Evolutionary conservation across 2,329 filamentous ascomycete species (phyloP), one percentile per base, ranked within the genome.

Genomic region (Aspergillus sojae): DNA sequence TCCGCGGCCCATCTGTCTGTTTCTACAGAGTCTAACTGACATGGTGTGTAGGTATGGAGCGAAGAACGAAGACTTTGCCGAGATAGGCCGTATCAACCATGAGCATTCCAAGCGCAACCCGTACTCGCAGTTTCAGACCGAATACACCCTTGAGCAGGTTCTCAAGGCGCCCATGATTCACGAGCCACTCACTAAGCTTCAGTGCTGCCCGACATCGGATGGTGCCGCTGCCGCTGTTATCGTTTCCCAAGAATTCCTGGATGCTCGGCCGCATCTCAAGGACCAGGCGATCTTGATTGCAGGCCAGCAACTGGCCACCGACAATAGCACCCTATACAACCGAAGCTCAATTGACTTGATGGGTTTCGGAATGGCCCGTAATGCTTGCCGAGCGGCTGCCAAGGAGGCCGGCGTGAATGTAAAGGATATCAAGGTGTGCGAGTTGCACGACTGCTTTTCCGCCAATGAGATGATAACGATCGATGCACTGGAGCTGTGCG

Each of bases 131-230:
- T 98, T 99, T 85, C 91, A 90, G 74, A 88, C 96, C 74, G 92
- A 94, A 76, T 98, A 98, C 83, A 91, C 91, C 0, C 87, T 90
- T 46, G 91, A 97, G 36, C 89, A 98, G 79, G 85, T 98, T 76
- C 79, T 92, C 75, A 83, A 89, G 43, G 82, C 92, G 0, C 84
- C 92, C 64, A 91, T 88, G 85, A 92, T 98, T 78, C 89, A 92
- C 80, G 88, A 88, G 68, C 94, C 94, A 19, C 85, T 98, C 61
- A 98, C 95, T 63, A 98, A 97, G 81, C 89, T 98, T n/a, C 95
- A 98, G 82, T 98, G 94, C 86, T 97, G 94, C 80, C 94, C 95
- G 1, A 98, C 94, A 1, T 96, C 93, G 0, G 95, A 98, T 78
- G 94, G 94, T 56, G 92, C 90, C 54, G 94, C 93, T 0, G 93